Conservation (phyloP, 2,329 filamentous ascomycete genomes). For the Sporothrix dimorphospora region DNA sequence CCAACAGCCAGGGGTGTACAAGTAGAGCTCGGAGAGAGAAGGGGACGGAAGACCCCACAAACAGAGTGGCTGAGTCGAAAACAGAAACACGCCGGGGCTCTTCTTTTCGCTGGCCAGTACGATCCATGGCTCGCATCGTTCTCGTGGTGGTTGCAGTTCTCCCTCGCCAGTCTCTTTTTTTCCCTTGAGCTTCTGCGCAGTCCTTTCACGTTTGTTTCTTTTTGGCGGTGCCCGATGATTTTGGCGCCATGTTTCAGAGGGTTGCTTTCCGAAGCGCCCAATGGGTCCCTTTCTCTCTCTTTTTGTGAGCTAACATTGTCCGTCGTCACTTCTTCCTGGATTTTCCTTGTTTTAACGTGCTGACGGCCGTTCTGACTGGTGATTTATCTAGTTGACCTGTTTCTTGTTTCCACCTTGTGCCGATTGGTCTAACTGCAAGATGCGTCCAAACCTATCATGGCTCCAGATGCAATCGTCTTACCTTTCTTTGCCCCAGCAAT, state of each 20-base stretch:
- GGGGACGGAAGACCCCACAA: background rate
- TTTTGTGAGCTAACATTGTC: background rate
- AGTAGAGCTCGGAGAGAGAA: background rate
- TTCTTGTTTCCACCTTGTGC: slow-evolving; percentile 5
- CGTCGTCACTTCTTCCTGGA: background rate
- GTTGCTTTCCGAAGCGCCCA: slow-evolving; percentile 20
- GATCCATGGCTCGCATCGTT: background rate
- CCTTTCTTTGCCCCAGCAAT: background rate
- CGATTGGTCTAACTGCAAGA: background rate
- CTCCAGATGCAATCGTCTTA: background rate
- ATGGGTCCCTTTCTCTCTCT: slow-evolving; percentile 7
- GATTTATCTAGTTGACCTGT: background rate
- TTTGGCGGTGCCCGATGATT: no score
- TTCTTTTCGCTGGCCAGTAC: background rate
- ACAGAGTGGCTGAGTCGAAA: slow-evolving; percentile 14
- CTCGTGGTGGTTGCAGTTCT: background rate
- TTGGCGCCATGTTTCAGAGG: slow-evolving; percentile 26
- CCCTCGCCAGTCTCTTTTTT: no score
- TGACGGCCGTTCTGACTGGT: background rate
- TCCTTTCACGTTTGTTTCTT: background rate
- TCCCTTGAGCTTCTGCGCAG: background rate
- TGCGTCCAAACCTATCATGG: background rate
- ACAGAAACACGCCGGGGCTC: slow-evolving; percentile 17
- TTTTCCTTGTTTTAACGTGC: slow-evolving; percentile 6
- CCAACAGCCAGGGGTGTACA: no score